phyloP scores from a whole-genome alignment of 306 rosid genomes.

The Trichosanthes truncata region DNA sequence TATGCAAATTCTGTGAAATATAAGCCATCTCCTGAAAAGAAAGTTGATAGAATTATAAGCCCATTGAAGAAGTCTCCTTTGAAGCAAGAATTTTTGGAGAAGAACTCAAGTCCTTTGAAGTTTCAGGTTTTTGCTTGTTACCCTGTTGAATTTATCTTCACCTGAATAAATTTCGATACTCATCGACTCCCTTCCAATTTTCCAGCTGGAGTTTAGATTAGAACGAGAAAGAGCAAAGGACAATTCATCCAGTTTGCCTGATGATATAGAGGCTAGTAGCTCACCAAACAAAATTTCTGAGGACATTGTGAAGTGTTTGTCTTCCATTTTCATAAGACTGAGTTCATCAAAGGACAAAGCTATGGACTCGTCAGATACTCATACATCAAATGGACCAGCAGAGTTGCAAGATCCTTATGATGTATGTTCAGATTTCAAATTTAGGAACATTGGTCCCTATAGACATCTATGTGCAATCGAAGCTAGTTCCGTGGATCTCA shows the following conservation, averaged over 20 bases:
- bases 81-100: conserved; percentile 39
- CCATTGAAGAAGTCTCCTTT: conserved; percentile 42
- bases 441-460: conserved; percentile 56
- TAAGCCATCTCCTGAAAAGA: conserved; percentile 55
- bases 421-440: conserved; percentile 35
- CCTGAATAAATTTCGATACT: background rate
- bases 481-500: conserved; percentile 55
- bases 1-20: conserved; percentile 35
- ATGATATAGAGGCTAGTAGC: conserved; percentile 34
- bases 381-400: conserved; percentile 25
- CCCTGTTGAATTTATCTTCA: conserved; percentile 11
- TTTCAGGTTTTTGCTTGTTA: conserved; percentile 32
- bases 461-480: conserved; percentile 48
- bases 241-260: conserved; percentile 34
- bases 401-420: conserved; percentile 70
- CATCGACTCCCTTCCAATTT: background rate
- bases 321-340: conserved; percentile 47
- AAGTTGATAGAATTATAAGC: conserved; percentile 28
- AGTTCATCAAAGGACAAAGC: conserved; percentile 43
- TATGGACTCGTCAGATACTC: conserved; percentile 13
- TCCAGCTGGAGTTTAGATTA: conserved; percentile 53
- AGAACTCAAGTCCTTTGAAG: conserved; percentile 36
- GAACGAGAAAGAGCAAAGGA: conserved; percentile 47
- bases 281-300: conserved; percentile 66
- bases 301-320: conserved; percentile 67